Evolutionary conservation across 306 rosid genomes (phyloP).

Genomic region (Trichosanthes cucumerina): DNA sequence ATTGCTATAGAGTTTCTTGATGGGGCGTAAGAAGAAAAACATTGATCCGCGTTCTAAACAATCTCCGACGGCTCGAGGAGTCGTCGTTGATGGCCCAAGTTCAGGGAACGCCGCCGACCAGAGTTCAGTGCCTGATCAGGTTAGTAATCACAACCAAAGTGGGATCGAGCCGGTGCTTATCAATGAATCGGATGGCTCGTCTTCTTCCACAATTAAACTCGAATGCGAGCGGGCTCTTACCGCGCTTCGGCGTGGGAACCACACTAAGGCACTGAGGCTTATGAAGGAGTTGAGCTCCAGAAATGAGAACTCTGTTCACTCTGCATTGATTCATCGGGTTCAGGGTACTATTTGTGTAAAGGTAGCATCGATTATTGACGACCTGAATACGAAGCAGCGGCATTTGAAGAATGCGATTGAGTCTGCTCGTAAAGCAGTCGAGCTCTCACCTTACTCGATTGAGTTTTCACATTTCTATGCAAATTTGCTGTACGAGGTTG

Average conservation of each 20-base stretch:
- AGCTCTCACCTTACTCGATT: conserved; percentile 66
- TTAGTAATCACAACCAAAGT: conserved; percentile 16
- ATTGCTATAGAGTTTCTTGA: conserved; percentile 39
- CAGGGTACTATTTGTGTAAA: conserved; percentile 73
- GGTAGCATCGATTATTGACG: conserved; percentile 60
- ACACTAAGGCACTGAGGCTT: conserved; percentile 67
- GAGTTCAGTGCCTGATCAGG: conserved; percentile 13
- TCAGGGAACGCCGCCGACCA: conserved; percentile 20
- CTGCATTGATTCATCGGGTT: conserved; percentile 61
- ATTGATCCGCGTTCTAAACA: conserved; percentile 52
- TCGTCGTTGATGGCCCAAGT: conserved; percentile 25
- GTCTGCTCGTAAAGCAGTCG: conserved; percentile 62
- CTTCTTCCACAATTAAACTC: conserved; percentile 43
- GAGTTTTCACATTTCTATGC: conserved; percentile 77
- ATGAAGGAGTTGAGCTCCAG: conserved; percentile 60
- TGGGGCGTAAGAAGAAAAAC: conserved; percentile 90
- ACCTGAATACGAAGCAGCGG: conserved; percentile 49
- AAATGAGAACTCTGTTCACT: conserved; percentile 41
- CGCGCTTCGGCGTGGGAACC: conserved; percentile 80
- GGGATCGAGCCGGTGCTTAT: conserved; percentile 37
- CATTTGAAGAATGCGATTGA: conserved; percentile 72
- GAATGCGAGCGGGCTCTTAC: conserved; percentile 85
- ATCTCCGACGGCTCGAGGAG: conserved; percentile 43
- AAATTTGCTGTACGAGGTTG: conserved; percentile 63
- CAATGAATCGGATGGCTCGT: conserved; percentile 35